phyloP scores from a whole-genome alignment of 2,329 filamentous ascomycete genomes.

The Apiospora rasikravindrae region DNA sequence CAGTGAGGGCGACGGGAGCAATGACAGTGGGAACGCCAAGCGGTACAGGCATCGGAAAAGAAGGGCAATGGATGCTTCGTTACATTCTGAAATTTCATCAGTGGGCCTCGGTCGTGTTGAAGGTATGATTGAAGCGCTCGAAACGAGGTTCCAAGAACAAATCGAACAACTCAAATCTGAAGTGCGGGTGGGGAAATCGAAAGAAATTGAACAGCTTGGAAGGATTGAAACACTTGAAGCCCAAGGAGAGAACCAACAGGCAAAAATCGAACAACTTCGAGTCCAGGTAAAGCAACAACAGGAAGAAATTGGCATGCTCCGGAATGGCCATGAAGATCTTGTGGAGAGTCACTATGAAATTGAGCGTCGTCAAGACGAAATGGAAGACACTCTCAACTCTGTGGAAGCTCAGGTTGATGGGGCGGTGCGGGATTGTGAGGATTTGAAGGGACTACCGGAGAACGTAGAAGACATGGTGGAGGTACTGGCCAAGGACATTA shows the following conservation, averaged over 20 bases:
- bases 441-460: too few species aligned
- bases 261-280: too few species aligned
- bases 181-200: not conserved
- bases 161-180: not conserved
- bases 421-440: not conserved
- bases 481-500: too few species aligned
- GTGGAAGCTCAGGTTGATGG: not conserved
- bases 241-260: too few species aligned
- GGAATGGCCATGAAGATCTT: not conserved
- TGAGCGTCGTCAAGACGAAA: slow-evolving; percentile 5
- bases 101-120: not conserved
- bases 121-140: not conserved
- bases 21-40: not conserved
- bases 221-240: not conserved
- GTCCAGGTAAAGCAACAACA: not conserved
- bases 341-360: too few species aligned
- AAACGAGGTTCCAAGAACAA: not conserved
- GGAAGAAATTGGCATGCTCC: not conserved
- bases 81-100: not conserved
- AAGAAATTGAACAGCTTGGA: not conserved
- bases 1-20: too few species aligned
- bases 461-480: too few species aligned
- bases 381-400: not conserved
- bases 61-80: not conserved
- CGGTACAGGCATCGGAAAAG: not conserved